These are phyloP conservation scores for Elaeis oleifera DNA, from an alignment of 202 grass and related monocot species.

Conservation along the genomic window DNA sequence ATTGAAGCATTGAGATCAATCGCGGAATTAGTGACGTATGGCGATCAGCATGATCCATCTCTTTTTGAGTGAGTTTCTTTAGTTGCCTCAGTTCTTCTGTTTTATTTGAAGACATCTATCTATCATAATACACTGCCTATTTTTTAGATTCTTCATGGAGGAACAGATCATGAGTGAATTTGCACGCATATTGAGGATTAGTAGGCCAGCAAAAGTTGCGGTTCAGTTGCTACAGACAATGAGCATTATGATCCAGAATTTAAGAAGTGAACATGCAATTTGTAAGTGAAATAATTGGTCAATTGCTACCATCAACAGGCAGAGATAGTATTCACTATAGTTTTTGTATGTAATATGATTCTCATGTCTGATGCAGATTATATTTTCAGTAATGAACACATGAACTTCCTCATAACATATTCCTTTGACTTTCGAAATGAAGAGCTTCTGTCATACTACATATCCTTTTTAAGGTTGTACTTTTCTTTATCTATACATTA, in stretches of 20 bases:
- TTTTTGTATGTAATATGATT: conserved; percentile 5
- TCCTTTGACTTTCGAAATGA: conserved; percentile 89
- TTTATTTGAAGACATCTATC: neutral
- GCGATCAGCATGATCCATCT: conserved; percentile 77
- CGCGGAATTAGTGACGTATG: conserved; percentile 90
- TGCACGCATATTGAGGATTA: conserved; percentile 83
- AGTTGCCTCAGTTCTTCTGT: conserved; percentile 2
- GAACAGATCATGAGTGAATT: conserved; percentile 98
- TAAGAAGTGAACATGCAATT: conserved; percentile 91
- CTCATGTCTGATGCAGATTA: conserved; percentile 61
- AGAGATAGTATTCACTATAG: too few relatives aligned
- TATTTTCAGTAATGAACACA: conserved; percentile 99
- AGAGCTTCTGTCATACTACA: conserved; percentile 91
- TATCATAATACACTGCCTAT: too few relatives aligned
- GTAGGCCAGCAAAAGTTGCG: conserved; percentile 57
- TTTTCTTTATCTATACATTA: neutral
- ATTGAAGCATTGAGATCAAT: conserved; percentile 97
- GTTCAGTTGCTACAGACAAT: conserved; percentile 96
- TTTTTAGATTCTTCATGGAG: conserved; percentile 94
- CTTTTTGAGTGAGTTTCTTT: conserved; percentile 82
- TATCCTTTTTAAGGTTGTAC: conserved; percentile 93
- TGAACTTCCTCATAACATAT: conserved; percentile 91
- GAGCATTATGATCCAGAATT: conserved; percentile 99
- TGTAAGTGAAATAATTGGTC: conserved; percentile 43
- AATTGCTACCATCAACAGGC: too few relatives aligned